A percentile compares a stretch with the other conserved stretches of the same genome.
Evolutionary conservation across 768 basidiomycete species (phyloP).

Genomic region (Auricularia sp.): DNA sequence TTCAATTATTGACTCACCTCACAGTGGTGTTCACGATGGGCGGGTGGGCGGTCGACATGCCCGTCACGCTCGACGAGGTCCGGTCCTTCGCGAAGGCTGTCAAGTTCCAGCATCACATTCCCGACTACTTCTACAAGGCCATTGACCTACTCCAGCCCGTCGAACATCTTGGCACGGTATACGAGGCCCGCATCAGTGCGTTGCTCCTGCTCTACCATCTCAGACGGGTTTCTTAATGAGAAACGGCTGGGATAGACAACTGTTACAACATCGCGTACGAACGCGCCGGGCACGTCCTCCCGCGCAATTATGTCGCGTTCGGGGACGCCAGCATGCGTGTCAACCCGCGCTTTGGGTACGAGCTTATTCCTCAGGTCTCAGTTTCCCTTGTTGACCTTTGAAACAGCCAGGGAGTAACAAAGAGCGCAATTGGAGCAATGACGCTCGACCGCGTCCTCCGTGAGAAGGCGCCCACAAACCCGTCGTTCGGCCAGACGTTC

Average conservation of each 20-base stretch:
- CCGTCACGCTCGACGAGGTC: conserved; percentile 22
- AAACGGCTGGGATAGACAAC: conserved; percentile 2
- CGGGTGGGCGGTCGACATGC: conserved; percentile 18
- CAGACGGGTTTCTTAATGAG: conserved; percentile 10
- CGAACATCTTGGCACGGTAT: conserved; percentile 8
- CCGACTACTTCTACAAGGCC: neutral
- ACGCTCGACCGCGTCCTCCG: conserved; percentile 13
- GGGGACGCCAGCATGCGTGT: conserved; percentile 26
- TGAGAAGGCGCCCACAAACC: neutral
- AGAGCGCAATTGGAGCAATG: conserved; percentile 14
- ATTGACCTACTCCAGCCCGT: neutral
- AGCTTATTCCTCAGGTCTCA: neutral
- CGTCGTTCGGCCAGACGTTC: neutral
- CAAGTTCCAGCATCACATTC: conserved; percentile 13
- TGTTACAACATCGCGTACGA: conserved; percentile 17
- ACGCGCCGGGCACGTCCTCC: conserved; percentile 15
- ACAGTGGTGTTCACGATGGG: conserved; percentile 14
- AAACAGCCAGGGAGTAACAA: conserved; percentile 15
- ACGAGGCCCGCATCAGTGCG: neutral
- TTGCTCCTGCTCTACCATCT: conserved; percentile 12
- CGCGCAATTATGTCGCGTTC: conserved; percentile 25
- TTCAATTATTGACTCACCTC: neutral
- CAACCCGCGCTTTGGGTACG: conserved; percentile 16
- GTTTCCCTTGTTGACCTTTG: neutral
- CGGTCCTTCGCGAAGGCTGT: neutral